Percentiles rank a stretch among this genome's conserved stretches.
These are phyloP conservation scores for Fusarium globosum DNA, from an alignment of 2,329 filamentous ascomycete species.

Conservation along the genomic window DNA sequence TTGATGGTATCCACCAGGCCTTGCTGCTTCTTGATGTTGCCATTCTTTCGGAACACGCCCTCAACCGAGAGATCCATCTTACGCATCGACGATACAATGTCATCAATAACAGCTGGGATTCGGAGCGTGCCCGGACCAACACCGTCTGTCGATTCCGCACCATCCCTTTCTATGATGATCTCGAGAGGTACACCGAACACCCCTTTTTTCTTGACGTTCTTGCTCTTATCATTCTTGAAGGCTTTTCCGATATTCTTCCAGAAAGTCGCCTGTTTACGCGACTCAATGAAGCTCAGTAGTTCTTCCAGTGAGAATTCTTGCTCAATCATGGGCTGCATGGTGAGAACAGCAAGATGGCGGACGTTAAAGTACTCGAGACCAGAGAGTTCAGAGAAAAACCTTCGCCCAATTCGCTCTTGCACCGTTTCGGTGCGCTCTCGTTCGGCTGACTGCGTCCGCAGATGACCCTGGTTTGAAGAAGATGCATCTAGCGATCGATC, in stretches of 20 bases:
- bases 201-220: conserved; percentile 88
- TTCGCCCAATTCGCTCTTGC: conserved; percentile 70
- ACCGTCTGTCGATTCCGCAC: conserved; percentile 96
- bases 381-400: conserved; percentile 96
- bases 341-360: conserved; percentile 91
- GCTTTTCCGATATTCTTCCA: conserved; percentile 99
- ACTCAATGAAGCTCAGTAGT: conserved; percentile 90
- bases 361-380: conserved; percentile 98
- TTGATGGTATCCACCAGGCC: conserved; percentile 90
- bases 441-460: conserved; percentile 68
- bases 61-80: conserved; percentile 99
- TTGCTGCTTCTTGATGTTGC: conserved; percentile 93
- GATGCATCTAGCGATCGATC: conserved; percentile 54
- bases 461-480: conserved; percentile 72
- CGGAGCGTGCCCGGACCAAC: conserved; percentile 91
- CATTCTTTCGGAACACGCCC: conserved; percentile 98
- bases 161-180: conserved; percentile 88
- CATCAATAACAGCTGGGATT: conserved; percentile 94
- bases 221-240: conserved; percentile 86
- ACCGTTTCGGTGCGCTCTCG: conserved; percentile 64
- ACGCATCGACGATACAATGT: conserved; percentile 92
- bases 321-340: conserved; percentile 92
- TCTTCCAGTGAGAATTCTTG: conserved; percentile 94
- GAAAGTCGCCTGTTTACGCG: conserved; percentile 87
- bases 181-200: conserved; percentile 93